Conservation (phyloP, 2,329 filamentous ascomycete species). For the Penicillium concentricum region DNA sequence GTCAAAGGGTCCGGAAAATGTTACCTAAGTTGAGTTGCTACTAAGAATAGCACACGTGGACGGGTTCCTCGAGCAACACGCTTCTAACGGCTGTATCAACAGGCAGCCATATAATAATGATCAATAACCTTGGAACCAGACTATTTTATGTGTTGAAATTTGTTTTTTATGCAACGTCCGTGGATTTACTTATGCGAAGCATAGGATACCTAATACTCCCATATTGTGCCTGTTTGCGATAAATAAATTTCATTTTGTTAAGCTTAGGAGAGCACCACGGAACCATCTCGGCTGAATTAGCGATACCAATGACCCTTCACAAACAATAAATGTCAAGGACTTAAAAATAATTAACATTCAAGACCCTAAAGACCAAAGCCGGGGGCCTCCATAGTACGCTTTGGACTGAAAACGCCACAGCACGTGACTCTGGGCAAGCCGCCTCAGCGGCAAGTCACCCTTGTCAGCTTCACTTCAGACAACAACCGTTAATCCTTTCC, state of each 20-base stretch:
- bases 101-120: neutral
- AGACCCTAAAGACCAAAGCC: neutral
- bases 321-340: neutral
- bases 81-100: neutral
- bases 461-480: constrained; percentile 21
- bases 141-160: neutral
- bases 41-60: constrained; percentile 1
- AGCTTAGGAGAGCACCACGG: neutral
- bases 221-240: constrained; percentile 3
- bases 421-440: constrained; percentile 21
- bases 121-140: too few species aligned
- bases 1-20: neutral
- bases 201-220: neutral
- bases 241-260: neutral
- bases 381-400: neutral
- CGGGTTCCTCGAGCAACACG: constrained; percentile 4
- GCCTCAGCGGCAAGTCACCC: constrained; percentile 23
- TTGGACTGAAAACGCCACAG: constrained; percentile 20
- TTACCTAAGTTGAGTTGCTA: neutral
- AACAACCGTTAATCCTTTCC: constrained; percentile 3
- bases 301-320: too few species aligned
- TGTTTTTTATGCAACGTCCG: too few species aligned
- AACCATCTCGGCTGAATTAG: neutral
- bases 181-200: neutral
- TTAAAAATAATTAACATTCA: neutral